phyloP scores from a whole-genome alignment of 2,329 filamentous ascomycete genomes.

The Waltergamsia citrina region DNA sequence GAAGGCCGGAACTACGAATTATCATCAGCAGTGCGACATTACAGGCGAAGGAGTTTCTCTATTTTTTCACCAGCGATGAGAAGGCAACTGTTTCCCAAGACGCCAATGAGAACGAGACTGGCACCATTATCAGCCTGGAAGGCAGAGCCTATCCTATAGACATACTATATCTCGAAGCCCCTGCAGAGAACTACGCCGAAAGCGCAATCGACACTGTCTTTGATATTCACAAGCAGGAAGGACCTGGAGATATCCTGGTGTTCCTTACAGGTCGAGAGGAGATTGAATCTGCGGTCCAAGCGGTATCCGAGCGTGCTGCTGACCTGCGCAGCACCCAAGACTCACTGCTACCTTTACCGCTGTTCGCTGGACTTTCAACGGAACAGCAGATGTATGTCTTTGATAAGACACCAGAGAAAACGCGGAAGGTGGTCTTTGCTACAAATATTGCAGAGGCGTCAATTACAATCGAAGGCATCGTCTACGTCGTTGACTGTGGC shows the following conservation, averaged over 20 bases:
- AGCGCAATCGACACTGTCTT: conserved; percentile 74
- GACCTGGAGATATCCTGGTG: conserved; percentile 77
- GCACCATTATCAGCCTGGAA: conserved; percentile 69
- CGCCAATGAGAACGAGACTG: conserved; percentile 11
- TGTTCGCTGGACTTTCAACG: conserved; percentile 82
- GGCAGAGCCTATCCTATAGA: conserved; percentile 86
- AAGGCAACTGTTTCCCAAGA: conserved; percentile 15
- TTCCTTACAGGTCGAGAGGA: conserved; percentile 92
- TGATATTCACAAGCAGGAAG: conserved; percentile 75
- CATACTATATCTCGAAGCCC: conserved; percentile 66
- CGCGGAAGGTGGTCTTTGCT: conserved; percentile 82
- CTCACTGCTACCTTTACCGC: conserved; percentile 44
- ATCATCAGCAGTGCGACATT: conserved; percentile 91
- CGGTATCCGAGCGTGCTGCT: conserved; percentile 62
- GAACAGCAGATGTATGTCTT: conserved; percentile 96
- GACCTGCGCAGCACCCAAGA: conserved; percentile 35
- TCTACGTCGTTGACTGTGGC: conserved; percentile 83
- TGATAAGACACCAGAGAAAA: conserved; percentile 70
- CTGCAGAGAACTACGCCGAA: conserved; percentile 81
- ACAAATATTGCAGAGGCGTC: conserved; percentile 97
- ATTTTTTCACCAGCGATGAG: conserved; percentile 57
- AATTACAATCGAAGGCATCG: conserved; percentile 86
- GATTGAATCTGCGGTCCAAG: conserved; percentile 74
- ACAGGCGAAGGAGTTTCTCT: conserved; percentile 76
- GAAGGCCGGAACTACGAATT: conserved; percentile 72